Base-by-base conservation (phyloP, 176 grass and related monocot genomes). In the Canna indica region DNA sequence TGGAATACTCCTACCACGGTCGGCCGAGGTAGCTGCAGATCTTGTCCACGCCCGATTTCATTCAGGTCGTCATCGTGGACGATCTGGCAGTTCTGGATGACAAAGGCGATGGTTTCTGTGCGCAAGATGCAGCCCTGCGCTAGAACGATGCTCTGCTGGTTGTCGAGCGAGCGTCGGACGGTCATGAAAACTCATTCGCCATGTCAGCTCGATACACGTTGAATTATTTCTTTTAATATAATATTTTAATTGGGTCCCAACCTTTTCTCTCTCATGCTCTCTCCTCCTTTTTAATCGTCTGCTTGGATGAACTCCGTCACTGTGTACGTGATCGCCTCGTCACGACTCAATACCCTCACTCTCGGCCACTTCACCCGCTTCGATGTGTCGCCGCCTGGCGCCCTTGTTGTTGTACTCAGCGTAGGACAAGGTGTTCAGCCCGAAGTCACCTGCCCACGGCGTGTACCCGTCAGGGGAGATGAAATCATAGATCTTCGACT, bases 51-150 rank as follows among this genome's bases (percentile, higher is more conserved):
- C 34, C 83, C 0, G 86, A 48, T 30, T 69, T 58, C n/a, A n/a
- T n/a, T n/a, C 71, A 50, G 61, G 78, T 80, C 31, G 65, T 73
- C 0, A 59, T 96, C 92, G 27, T 79, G 80, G 70, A 53, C 64
- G 58, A 96, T 69, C 65, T 83, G 79, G 79, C 86, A 89, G 82
- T 91, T 85, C 73, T 96, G 93, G 73, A 96, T 74, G 64, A 96
- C 88, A 84, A 91, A 96, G 0, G 88, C 93, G 4, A 88, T 91
- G 76, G 81, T 67, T 79, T 96, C 83, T 22, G 76, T 78, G 2
- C 67, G 67, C 71, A 79, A 64, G 26, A 64, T 63, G 44, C 93
- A 86, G 42, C 93, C 93, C 71, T 96, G 93, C 56, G 93, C 93
- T 3, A 89, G 84, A 41, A 76, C 79, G 74, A 96, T 89, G 81